A percentile compares a stretch with the other conserved stretches of the same genome.
Evolutionary conservation across 306 rosid species (phyloP).

Genomic region (Castanea crenata): DNA sequence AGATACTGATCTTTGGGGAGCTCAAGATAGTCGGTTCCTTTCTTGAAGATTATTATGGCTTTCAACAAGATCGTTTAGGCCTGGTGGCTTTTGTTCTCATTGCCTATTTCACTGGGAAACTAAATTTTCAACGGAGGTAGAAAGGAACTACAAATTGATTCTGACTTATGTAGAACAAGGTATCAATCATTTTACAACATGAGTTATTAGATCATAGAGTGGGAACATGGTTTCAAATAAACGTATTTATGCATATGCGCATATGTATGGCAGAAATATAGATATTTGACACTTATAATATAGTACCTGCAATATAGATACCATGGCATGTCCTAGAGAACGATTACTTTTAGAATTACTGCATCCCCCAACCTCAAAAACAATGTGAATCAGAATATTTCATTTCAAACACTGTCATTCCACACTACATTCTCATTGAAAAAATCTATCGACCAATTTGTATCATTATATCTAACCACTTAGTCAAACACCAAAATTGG

Average conservation of each 20-base stretch:
- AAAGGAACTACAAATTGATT: neutral
- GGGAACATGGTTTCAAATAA: neutral
- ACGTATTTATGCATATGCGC: neutral
- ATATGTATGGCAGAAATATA: neutral
- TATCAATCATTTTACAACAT: neutral
- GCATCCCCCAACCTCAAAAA: neutral
- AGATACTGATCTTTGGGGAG: constrained; percentile 59
- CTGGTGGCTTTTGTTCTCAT: constrained; percentile 63
- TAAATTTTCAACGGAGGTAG: constrained; percentile 62
- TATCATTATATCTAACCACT: neutral
- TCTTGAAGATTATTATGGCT: constrained; percentile 59
- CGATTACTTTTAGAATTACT: neutral
- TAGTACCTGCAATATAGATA: neutral
- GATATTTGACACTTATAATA: neutral
- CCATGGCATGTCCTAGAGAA: neutral
- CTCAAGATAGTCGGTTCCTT: constrained; percentile 46
- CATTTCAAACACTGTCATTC: neutral
- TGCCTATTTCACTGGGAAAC: constrained; percentile 60
- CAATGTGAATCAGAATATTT: neutral
- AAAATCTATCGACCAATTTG: neutral
- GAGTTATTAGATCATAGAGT: neutral
- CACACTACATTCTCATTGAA: neutral
- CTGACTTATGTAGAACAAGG: neutral
- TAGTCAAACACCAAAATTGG: too few relatives aligned
- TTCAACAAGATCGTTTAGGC: constrained; percentile 53